Evolutionary conservation across 1,139 yeast species (phyloP).

Genomic region (Nadsonia starkeyi-henricii): DNA sequence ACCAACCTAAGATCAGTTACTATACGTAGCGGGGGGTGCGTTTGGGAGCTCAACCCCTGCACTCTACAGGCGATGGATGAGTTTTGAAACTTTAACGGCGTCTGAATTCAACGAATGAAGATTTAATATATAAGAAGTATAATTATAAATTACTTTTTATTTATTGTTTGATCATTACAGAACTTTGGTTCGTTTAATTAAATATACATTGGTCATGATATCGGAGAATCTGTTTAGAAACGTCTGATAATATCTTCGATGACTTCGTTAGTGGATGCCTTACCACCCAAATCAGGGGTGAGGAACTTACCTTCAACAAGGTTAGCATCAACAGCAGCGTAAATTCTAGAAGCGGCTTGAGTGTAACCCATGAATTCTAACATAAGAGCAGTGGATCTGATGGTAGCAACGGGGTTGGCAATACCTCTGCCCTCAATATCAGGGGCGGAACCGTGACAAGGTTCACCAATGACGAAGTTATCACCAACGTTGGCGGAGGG

Average conservation of each 20-base stretch:
- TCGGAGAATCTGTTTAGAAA: constrained; percentile 20
- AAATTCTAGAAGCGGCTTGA: constrained; percentile 81
- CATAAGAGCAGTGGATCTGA: constrained; percentile 94
- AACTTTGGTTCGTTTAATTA: neutral
- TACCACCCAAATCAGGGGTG: constrained; percentile 94
- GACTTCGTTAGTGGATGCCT: constrained; percentile 73
- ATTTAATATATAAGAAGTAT: no score
- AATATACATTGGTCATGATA: neutral
- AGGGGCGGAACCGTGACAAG: constrained; percentile 98
- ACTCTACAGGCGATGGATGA: no score
- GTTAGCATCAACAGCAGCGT: constrained; percentile 90
- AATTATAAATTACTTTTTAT: neutral
- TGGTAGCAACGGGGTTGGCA: constrained; percentile 94
- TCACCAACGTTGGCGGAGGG: constrained; percentile 98
- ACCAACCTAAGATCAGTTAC: no score
- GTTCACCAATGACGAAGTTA: constrained; percentile 92
- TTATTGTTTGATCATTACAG: neutral
- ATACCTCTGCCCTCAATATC: constrained; percentile 93
- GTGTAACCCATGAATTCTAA: constrained; percentile 90
- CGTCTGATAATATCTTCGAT: constrained; percentile 62
- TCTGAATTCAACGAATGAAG: no score
- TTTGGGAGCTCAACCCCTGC: no score
- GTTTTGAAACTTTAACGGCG: no score
- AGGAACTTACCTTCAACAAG: constrained; percentile 64
- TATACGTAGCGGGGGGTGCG: no score